Base-by-base conservation (phyloP, 345 rosid species). In the Acer negundo region DNA sequence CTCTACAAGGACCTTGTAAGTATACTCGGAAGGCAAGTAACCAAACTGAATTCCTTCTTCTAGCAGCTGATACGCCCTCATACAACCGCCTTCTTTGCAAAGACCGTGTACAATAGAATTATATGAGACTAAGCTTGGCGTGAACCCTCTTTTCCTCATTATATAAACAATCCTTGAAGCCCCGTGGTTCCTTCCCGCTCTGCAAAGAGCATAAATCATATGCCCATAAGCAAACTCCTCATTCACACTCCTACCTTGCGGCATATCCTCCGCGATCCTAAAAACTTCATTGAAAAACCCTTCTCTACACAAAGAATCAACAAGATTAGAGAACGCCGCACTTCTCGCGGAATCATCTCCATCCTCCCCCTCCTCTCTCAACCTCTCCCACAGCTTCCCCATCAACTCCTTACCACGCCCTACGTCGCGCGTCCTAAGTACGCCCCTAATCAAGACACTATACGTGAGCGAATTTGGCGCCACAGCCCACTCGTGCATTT, bases 21-120 rank as follows among this genome's bases (percentile, higher is more conserved):
- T 93, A 74, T 83, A 81, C 80, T 91, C 98, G 3, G 97, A 91
- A 46, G 89, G 97, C 23, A 83, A 84, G 76, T 87, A 94, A 1
- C 88, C 91, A 75, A 86, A 90, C 63, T 81, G 86, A 69, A 80
- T 51, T 64, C 94, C 97, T 87, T 94, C 95, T 77, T 91, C 87
- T 44, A 94, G 81, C 85, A 93, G 73, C 84, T 94, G 98, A 81
- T 84, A 93, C 66, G 93, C 97, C 78, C 95, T 93, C 89, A 89
- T 82, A 78, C 89, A 85, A 79, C 91, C 91, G 64, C 95, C 88
- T 67, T 88, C 90, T 73, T 83, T 88, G 84, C 94, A 89, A 49
- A 94, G 89, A 6, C 95, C 97, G 7, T 94, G 97, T 55, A 93
- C 80, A 22, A 94, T 91, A 63, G 89, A 83, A 85, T 94, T 90